phyloP scores from a whole-genome alignment of 768 basidiomycete genomes.

The Mycena indigotica region DNA sequence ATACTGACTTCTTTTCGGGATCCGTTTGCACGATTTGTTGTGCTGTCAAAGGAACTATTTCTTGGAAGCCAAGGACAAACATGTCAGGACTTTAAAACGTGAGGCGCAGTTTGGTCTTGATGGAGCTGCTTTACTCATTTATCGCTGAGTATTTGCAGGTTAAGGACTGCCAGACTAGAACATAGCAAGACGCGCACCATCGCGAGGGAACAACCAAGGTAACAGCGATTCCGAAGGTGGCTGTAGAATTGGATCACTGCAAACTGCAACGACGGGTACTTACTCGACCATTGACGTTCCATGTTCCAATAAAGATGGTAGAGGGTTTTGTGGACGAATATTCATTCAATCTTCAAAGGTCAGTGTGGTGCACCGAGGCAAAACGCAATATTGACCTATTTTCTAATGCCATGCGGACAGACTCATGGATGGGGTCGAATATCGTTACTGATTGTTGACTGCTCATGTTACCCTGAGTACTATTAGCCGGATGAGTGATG shows the following conservation, averaged over 20 bases:
- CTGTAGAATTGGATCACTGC: constrained; percentile 24
- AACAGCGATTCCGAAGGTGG: constrained; percentile 79
- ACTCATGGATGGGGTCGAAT: constrained; percentile 92
- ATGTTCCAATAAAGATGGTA: constrained; percentile 85
- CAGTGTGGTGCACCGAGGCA: constrained; percentile 1
- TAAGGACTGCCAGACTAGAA: too few species aligned
- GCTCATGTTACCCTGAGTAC: constrained; percentile 82
- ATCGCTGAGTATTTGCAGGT: constrained; percentile 31
- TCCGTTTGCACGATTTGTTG: constrained; percentile 96
- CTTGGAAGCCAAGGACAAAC: constrained; percentile 90
- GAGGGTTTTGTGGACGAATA: constrained; percentile 80
- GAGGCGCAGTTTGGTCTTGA: background rate
- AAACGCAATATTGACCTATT: constrained; percentile 52
- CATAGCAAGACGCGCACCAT: constrained; percentile 53
- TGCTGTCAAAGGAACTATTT: constrained; percentile 96
- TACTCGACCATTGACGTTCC: constrained; percentile 94
- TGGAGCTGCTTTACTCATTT: constrained; percentile 45
- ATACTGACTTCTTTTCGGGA: constrained; percentile 78
- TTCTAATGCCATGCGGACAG: constrained; percentile 70
- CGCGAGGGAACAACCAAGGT: constrained; percentile 88
- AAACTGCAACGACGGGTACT: constrained; percentile 22
- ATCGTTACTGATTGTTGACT: constrained; percentile 87
- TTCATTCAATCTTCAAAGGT: constrained; percentile 61
- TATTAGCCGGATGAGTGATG: constrained; percentile 6
- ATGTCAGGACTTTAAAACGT: constrained; percentile 71